These are phyloP conservation scores for Apiotrichum montevideense DNA, from an alignment of 1,284 basidiomycete species.

Conservation along the genomic window DNA sequence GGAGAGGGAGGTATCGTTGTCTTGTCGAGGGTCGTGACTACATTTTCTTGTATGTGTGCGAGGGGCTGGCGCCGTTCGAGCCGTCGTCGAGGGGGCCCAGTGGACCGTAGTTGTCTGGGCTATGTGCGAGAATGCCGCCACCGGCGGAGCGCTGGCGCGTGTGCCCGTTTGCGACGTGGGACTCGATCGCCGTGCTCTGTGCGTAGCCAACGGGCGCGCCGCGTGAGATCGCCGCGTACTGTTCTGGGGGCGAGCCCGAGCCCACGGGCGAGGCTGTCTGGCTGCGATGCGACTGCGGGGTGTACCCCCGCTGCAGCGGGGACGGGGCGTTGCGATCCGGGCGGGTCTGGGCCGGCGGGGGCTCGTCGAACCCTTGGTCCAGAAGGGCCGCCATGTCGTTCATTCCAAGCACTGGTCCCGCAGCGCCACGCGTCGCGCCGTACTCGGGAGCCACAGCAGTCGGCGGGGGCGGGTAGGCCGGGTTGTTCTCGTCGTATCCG, in stretches of 20 bases:
- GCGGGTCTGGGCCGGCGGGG: conserved; percentile 33
- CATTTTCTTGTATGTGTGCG: not conserved
- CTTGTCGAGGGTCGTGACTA: too few species aligned
- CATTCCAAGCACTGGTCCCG: conserved; percentile 56
- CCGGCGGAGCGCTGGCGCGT: conserved; percentile 40
- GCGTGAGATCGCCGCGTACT: conserved; percentile 3
- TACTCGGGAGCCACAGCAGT: conserved; percentile 57
- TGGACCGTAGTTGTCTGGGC: conserved; percentile 29
- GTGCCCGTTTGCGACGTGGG: conserved; percentile 23
- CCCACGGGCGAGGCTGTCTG: not conserved
- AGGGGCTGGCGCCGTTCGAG: conserved; percentile 7
- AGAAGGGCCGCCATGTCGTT: conserved; percentile 82
- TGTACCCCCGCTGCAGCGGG: conserved; percentile 21
- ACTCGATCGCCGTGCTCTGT: conserved; percentile 2
- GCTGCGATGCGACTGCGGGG: not conserved
- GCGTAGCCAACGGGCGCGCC: not conserved
- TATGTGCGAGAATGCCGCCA: conserved; percentile 8
- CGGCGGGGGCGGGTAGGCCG: conserved; percentile 74
- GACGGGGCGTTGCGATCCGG: conserved; percentile 24
- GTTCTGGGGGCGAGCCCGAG: not conserved
- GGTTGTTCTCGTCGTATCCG: conserved; percentile 74
- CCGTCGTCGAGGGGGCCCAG: conserved; percentile 36
- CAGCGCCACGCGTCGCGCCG: conserved; percentile 51
- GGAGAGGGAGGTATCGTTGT: too few species aligned
- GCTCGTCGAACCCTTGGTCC: conserved; percentile 76